A percentile compares a stretch with the other conserved stretches of the same genome.
Evolutionary conservation across 2,329 filamentous ascomycete species (phyloP).

Genomic region (Pseudogymnoascus sp.): DNA sequence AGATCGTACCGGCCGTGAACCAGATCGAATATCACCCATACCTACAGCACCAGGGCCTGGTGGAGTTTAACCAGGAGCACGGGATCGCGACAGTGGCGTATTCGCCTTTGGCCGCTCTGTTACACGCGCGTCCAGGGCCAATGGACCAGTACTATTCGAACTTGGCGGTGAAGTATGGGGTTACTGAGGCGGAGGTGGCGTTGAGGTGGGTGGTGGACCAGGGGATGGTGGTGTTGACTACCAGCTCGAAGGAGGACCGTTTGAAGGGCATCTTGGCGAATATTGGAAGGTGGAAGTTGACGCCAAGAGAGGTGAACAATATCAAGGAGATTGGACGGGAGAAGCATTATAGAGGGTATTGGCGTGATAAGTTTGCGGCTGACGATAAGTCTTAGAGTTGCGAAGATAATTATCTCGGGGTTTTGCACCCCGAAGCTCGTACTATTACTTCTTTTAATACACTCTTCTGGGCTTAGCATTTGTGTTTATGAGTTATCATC

Average conservation of each 20-base stretch:
- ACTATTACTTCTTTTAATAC: neutral
- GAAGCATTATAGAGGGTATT: conserved; percentile 57
- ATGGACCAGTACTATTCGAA: conserved; percentile 43
- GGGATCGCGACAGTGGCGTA: conserved; percentile 51
- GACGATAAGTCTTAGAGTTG: conserved; percentile 40
- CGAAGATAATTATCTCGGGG: neutral
- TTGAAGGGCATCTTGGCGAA: conserved; percentile 48
- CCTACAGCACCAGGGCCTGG: conserved; percentile 54
- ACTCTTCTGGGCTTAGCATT: neutral
- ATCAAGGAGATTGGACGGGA: conserved; percentile 48
- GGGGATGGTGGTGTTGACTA: conserved; percentile 51
- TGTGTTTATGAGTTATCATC: neutral
- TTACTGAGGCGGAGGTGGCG: conserved; percentile 47
- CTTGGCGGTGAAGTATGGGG: conserved; percentile 51
- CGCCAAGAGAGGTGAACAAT: conserved; percentile 48
- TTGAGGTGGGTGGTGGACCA: conserved; percentile 55
- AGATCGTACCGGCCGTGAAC: conserved; percentile 60
- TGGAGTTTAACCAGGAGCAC: conserved; percentile 50
- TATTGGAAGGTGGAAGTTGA: conserved; percentile 49
- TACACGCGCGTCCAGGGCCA: conserved; percentile 43
- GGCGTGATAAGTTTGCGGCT: conserved; percentile 43
- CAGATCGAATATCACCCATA: conserved; percentile 79
- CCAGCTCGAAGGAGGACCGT: conserved; percentile 50
- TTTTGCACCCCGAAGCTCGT: neutral
- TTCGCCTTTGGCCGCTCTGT: conserved; percentile 45